Conservation (phyloP, 257 asterid genomes). For the Craterostigma plantagineum region DNA sequence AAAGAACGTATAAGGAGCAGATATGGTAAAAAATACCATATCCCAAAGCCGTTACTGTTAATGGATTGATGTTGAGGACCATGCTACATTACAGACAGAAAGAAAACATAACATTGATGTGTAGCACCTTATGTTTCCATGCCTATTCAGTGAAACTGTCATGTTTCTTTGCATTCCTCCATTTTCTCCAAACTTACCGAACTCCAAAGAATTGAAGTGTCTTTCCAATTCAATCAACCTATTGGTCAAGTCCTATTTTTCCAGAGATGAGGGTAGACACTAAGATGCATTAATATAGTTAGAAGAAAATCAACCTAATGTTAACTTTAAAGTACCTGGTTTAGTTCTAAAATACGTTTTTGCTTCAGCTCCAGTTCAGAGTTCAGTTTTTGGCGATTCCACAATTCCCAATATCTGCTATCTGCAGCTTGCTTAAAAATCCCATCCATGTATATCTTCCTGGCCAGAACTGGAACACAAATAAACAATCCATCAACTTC, state of each 20-base stretch:
- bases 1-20: background rate
- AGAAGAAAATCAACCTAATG: slow-evolving; percentile 1
- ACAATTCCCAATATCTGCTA: slow-evolving; percentile 67
- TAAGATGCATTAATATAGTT: slow-evolving; percentile 7
- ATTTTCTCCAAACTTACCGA: slow-evolving; percentile 56
- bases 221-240: slow-evolving; percentile 82
- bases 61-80: slow-evolving; percentile 5
- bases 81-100: slow-evolving; percentile 2
- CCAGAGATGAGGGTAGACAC: slow-evolving; percentile 7
- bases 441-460: slow-evolving; percentile 69
- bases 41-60: too few species aligned
- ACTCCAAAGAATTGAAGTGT: slow-evolving; percentile 71
- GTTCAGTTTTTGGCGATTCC: slow-evolving; percentile 78
- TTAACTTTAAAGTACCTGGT: slow-evolving; percentile 35
- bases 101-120: slow-evolving; percentile 3
- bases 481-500: background rate
- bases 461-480: slow-evolving; percentile 45
- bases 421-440: slow-evolving; percentile 78
- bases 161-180: slow-evolving; percentile 25
- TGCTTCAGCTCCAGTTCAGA: slow-evolving; percentile 72
- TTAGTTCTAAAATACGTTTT: slow-evolving; percentile 37
- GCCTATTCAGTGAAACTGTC: slow-evolving; percentile 23
- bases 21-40: background rate
- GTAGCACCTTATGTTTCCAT: slow-evolving; percentile 56
- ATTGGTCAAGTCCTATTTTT: slow-evolving; percentile 20